phyloP scores from a whole-genome alignment of 225 moss, liverwort and hornwort species.

The Takakia lepidozioides region DNA sequence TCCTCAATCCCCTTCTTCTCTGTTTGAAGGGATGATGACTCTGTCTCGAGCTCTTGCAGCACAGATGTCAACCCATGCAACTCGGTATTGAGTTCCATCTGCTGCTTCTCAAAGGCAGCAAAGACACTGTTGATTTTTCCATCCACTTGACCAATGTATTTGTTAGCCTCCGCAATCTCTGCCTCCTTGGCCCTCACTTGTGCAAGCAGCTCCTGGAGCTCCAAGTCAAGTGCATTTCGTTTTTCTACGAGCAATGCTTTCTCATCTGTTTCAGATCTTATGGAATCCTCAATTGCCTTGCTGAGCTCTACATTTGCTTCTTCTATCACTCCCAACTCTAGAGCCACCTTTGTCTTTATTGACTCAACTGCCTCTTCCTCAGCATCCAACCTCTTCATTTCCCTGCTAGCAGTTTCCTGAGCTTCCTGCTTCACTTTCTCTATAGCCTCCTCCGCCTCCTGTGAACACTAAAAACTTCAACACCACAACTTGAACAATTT shows the following conservation, averaged over 20 bases:
- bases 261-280: slow-evolving; percentile 17
- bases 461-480: slow-evolving; percentile 1
- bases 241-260: slow-evolving; percentile 12
- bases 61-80: slow-evolving; percentile 9
- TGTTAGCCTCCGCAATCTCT: slow-evolving; percentile 28
- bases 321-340: slow-evolving; percentile 13
- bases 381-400: slow-evolving; percentile 24
- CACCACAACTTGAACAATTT: no score
- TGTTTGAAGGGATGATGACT: slow-evolving; percentile 11
- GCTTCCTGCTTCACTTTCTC: slow-evolving; percentile 12
- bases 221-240: slow-evolving; percentile 12
- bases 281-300: slow-evolving; percentile 19
- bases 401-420: slow-evolving; percentile 16
- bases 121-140: slow-evolving; percentile 17
- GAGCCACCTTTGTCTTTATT: slow-evolving; percentile 13
- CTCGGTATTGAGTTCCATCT: slow-evolving; percentile 8
- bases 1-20: slow-evolving; percentile 14
- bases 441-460: slow-evolving; percentile 36
- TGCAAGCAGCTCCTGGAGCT: slow-evolving; percentile 22
- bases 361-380: slow-evolving; percentile 25
- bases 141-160: slow-evolving; percentile 26
- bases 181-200: slow-evolving; percentile 25
- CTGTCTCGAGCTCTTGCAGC: slow-evolving; percentile 15
- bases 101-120: slow-evolving; percentile 23
- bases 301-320: slow-evolving; percentile 22